Conservation (phyloP, 2,329 filamentous ascomycete genomes). For the Colletotrichum sp. region DNA sequence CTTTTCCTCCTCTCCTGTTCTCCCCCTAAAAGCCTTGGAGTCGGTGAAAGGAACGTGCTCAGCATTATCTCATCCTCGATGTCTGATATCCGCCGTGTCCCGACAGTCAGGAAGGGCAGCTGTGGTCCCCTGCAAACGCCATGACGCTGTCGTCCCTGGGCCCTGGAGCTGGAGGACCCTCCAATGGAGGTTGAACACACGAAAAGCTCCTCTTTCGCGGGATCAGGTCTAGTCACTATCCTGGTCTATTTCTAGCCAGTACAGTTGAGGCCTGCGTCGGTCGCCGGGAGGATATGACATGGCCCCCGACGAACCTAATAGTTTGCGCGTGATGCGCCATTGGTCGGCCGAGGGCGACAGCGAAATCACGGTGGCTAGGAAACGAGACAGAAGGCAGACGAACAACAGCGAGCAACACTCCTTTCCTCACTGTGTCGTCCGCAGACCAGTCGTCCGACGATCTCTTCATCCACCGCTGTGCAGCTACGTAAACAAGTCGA, state of each 20-base stretch:
- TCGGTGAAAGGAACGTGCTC: neutral
- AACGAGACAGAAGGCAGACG: neutral
- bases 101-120: neutral
- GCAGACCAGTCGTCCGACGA: constrained; percentile 1
- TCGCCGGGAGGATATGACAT: neutral
- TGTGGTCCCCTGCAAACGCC: neutral
- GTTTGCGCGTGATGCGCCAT: neutral
- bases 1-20: neutral
- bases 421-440: neutral
- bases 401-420: neutral
- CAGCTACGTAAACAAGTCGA: constrained; percentile 10
- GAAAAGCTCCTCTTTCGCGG: neutral
- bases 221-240: neutral
- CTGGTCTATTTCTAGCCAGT: neutral
- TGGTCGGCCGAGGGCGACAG: neutral
- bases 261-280: neutral
- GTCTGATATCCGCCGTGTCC: neutral
- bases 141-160: neutral
- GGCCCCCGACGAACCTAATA: neutral
- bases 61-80: neutral
- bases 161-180: constrained; percentile 3
- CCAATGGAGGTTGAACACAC: neutral
- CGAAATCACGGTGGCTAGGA: constrained; percentile 21
- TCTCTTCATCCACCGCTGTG: constrained; percentile 12
- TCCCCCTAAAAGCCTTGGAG: neutral